Conservation (phyloP, 495 filamentous ascomycete genomes). For the Hyaloscypha variabilis region DNA sequence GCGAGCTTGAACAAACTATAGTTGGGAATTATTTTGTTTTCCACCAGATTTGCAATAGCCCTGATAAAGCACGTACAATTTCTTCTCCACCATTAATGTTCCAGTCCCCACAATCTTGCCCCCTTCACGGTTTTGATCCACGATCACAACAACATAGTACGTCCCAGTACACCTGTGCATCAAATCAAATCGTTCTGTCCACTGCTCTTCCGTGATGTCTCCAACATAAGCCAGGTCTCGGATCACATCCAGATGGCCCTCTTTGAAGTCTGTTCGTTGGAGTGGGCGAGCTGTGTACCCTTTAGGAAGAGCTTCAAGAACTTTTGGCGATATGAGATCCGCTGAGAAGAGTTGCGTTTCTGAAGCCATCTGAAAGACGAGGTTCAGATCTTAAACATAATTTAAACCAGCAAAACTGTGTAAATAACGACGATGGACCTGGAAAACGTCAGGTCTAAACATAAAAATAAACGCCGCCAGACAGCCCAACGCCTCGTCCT, state of each 20-base stretch:
- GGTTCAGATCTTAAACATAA: no score
- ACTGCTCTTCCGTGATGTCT: conserved; percentile 7
- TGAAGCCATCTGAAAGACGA: background rate
- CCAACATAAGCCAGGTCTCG: conserved; percentile 9
- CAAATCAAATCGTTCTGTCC: conserved; percentile 12
- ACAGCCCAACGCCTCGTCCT: no score
- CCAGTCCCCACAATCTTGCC: conserved; percentile 15
- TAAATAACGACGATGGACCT: no score
- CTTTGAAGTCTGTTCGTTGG: conserved; percentile 11
- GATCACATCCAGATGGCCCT: conserved; percentile 15
- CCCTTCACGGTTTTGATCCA: background rate
- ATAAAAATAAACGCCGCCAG: no score
- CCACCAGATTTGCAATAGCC: no score
- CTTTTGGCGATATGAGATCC: background rate
- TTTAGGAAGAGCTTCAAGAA: background rate
- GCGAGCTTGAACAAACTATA: conserved; percentile 20
- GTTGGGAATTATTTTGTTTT: background rate
- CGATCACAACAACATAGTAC: conserved; percentile 18
- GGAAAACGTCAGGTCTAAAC: no score
- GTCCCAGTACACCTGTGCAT: conserved; percentile 12
- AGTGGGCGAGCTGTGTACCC: conserved; percentile 11
- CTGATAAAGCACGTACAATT: conserved; percentile 14
- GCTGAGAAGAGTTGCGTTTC: background rate
- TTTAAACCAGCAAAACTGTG: no score
- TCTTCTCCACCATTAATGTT: conserved; percentile 17